phyloP scores from a whole-genome alignment of 805 yeast genomes.

The Kluyveromyces siamensis region DNA sequence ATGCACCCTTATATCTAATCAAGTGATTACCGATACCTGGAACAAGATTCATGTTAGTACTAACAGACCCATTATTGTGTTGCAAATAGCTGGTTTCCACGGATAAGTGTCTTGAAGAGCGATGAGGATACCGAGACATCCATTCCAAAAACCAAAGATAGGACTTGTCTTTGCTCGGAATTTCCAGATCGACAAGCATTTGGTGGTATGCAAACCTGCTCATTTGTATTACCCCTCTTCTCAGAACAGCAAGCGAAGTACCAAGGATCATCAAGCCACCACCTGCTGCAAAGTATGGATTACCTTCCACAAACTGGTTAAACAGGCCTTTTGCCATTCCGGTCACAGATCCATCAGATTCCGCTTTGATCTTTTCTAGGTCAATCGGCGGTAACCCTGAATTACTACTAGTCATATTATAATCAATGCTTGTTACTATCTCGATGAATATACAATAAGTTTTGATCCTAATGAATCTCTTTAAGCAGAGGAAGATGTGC shows the following conservation, averaged over 20 bases:
- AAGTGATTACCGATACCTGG: constrained; percentile 97
- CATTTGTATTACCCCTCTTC: constrained; percentile 56
- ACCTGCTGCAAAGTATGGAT: constrained; percentile 98
- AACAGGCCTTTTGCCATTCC: constrained; percentile 33
- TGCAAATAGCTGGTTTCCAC: constrained; percentile 82
- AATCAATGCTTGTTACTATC: no score
- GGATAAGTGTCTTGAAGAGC: constrained; percentile 74
- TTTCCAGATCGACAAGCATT: constrained; percentile 83
- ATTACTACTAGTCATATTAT: background rate
- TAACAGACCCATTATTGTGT: constrained; percentile 86
- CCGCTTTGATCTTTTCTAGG: constrained; percentile 6
- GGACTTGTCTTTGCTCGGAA: constrained; percentile 86
- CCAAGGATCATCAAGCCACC: constrained; percentile 96
- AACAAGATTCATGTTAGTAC: constrained; percentile 80
- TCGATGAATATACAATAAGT: background rate
- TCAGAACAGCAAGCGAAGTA: constrained; percentile 71
- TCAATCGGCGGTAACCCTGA: constrained; percentile 4
- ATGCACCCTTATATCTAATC: constrained; percentile 77
- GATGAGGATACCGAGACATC: constrained; percentile 78
- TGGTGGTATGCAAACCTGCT: constrained; percentile 70
- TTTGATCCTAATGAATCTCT: background rate
- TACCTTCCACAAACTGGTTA: constrained; percentile 49
- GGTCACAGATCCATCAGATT: constrained; percentile 14
- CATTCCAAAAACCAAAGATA: constrained; percentile 93
- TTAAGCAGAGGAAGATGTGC: background rate